A percentile compares a stretch with the other conserved stretches of the same genome.
Evolutionary conservation across 192 early-diverging fungal species (phyloP).

Genomic region (Coemansia sp.): DNA sequence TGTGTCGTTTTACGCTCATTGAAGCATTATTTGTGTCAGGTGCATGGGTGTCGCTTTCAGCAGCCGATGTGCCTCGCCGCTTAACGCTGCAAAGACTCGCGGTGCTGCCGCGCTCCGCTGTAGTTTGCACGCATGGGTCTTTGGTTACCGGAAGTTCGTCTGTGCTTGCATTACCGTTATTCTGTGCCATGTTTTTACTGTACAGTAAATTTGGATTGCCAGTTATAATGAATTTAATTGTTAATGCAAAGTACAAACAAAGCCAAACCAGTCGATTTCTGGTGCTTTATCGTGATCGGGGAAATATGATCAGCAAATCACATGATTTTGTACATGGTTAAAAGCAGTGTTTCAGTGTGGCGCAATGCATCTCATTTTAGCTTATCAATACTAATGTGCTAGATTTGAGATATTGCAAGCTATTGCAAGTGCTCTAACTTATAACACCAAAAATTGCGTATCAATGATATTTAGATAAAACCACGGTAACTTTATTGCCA

Average conservation of each 20-base stretch:
- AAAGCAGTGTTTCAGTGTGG: no score
- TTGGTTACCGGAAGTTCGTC: background rate
- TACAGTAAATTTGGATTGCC: background rate
- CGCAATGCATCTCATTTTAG: no score
- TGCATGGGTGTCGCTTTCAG: background rate
- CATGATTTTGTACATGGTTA: background rate
- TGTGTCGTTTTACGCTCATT: constrained; percentile 23
- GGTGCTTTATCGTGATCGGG: background rate
- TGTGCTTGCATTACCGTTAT: background rate
- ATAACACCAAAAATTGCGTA: no score
- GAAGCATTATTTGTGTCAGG: background rate
- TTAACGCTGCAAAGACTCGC: constrained; percentile 25
- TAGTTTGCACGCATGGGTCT: background rate
- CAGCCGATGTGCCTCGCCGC: constrained; percentile 16
- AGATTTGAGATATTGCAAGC: no score
- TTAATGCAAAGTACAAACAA: background rate
- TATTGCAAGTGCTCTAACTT: no score
- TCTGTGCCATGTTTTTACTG: background rate
- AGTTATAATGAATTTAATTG: background rate
- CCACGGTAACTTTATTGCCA: no score
- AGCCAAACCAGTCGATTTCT: background rate
- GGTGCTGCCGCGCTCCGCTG: constrained; percentile 5
- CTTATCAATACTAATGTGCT: no score
- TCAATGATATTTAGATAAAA: no score
- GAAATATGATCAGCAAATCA: background rate